Conservation (phyloP, 805 yeast genomes). For the Ogataea pilisensis region DNA sequence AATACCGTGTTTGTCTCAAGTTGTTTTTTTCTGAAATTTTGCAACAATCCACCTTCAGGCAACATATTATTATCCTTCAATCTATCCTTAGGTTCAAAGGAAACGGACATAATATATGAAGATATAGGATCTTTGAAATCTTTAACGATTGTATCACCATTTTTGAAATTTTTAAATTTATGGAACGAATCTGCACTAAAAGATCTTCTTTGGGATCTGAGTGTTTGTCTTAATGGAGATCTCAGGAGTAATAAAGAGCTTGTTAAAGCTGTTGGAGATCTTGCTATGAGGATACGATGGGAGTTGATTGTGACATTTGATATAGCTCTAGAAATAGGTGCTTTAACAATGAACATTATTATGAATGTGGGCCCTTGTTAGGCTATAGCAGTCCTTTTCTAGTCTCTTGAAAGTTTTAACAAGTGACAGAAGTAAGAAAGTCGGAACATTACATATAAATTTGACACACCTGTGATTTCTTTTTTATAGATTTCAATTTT, state of each 20-base stretch:
- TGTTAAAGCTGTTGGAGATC: neutral
- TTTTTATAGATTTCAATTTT: no score
- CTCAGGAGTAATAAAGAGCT: neutral
- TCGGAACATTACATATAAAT: no score
- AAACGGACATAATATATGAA: constrained; percentile 57
- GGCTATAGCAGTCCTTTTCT: no score
- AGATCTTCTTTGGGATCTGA: constrained; percentile 7
- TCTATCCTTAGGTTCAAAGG: constrained; percentile 71
- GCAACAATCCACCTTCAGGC: constrained; percentile 25
- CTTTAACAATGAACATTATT: no score
- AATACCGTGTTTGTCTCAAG: constrained; percentile 19
- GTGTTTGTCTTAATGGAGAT: neutral
- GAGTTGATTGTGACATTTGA: neutral
- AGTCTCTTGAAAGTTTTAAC: no score
- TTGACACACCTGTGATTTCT: no score
- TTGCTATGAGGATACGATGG: neutral
- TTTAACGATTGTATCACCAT: constrained; percentile 27
- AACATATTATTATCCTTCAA: constrained; percentile 36
- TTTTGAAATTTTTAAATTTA: constrained; percentile 24
- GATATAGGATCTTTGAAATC: constrained; percentile 24
- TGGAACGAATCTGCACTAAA: constrained; percentile 23
- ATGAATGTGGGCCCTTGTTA: no score
- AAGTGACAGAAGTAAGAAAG: no score
- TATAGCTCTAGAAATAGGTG: neutral
- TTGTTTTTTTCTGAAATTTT: constrained; percentile 22